These are phyloP conservation scores for Poronia punctata DNA, from an alignment of 495 filamentous ascomycete genomes.

Conservation along the genomic window DNA sequence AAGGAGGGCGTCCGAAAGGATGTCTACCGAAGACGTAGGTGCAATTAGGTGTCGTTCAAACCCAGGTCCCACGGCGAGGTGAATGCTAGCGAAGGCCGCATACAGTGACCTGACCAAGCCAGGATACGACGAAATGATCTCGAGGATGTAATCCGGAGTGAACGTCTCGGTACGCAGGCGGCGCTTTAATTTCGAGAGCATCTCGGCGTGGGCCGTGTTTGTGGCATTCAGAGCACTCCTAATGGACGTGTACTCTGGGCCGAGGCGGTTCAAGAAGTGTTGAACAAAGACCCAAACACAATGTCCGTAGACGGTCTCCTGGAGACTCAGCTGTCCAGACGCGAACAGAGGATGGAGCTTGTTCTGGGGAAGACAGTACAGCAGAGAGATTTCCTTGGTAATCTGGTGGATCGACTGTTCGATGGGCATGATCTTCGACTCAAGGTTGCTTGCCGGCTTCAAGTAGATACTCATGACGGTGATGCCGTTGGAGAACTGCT, in stretches of 20 bases:
- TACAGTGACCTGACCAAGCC: conserved; percentile 83
- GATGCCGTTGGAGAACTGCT: conserved; percentile 98
- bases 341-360: conserved; percentile 87
- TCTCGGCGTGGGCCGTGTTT: conserved; percentile 76
- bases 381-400: conserved; percentile 92
- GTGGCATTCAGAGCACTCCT: conserved; percentile 66
- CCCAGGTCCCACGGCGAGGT: conserved; percentile 74
- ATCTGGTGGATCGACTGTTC: conserved; percentile 97
- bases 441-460: conserved; percentile 54
- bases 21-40: conserved; percentile 55
- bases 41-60: conserved; percentile 72
- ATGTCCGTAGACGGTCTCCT: conserved; percentile 95
- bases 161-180: conserved; percentile 93
- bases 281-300: conserved; percentile 96
- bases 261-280: conserved; percentile 93
- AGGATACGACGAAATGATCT: conserved; percentile 91
- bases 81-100: conserved; percentile 81
- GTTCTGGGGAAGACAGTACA: conserved; percentile 98
- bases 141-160: conserved; percentile 92
- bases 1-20: conserved; percentile 71
- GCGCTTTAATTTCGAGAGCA: conserved; percentile 92
- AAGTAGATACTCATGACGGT: conserved; percentile 94
- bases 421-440: conserved; percentile 50
- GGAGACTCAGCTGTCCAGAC: conserved; percentile 79
- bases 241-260: conserved; percentile 83